These are phyloP conservation scores for Rubia tinctorum DNA, from an alignment of 305 asterid species.

Conservation along the genomic window DNA sequence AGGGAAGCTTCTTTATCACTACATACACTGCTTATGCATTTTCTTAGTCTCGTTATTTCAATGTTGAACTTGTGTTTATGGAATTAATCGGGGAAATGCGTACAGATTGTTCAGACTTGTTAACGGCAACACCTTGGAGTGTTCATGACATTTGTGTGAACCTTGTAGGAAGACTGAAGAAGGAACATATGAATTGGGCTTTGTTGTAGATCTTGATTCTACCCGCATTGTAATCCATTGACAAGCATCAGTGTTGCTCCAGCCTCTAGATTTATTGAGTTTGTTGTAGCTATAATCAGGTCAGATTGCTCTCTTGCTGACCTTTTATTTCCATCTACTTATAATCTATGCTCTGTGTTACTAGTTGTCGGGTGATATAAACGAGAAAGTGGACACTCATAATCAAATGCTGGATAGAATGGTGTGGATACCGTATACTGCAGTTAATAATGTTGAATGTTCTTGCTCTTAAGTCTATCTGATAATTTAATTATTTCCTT, in stretches of 20 bases:
- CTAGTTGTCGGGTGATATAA: conserved; percentile 87
- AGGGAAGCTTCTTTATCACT: background rate
- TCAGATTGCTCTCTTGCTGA: background rate
- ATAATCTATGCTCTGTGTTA: conserved; percentile 19
- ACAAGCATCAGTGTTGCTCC: background rate
- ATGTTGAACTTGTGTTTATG: background rate
- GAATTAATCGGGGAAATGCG: background rate
- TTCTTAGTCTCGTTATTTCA: background rate
- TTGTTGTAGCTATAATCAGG: background rate
- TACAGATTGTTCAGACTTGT: background rate
- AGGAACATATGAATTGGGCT: background rate
- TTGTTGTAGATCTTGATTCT: background rate
- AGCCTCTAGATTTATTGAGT: background rate
- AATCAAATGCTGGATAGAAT: conserved; percentile 80
- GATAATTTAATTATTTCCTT: too few relatives aligned
- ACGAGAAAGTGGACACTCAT: conserved; percentile 88
- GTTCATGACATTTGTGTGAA: background rate
- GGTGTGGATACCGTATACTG: conserved; percentile 48
- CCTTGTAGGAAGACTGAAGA: background rate
- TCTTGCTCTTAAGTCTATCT: too few relatives aligned
- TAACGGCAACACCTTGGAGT: background rate
- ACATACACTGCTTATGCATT: background rate
- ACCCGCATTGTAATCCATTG: background rate
- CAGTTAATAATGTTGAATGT: conserved; percentile 45
- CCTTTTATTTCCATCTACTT: conserved; percentile 3